Conservation (phyloP, 768 basidiomycete species). For the Solioccasus polychromus region DNA sequence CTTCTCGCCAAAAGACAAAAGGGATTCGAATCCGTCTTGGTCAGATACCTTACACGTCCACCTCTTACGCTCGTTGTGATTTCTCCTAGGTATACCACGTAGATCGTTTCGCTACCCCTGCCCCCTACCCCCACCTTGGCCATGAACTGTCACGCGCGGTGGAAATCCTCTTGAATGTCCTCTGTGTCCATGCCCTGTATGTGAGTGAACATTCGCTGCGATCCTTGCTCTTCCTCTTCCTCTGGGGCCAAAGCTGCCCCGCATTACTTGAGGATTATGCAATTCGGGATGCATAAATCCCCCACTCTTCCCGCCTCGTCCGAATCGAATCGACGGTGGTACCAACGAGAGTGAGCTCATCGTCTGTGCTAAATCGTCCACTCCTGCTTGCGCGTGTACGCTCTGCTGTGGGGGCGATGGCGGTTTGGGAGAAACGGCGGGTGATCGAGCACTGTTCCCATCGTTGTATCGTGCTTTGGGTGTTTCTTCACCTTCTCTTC, state of each 20-base stretch:
- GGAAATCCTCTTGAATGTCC: constrained; percentile 8
- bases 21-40: background rate
- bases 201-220: constrained; percentile 17
- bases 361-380: constrained; percentile 50
- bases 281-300: constrained; percentile 43
- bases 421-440: constrained; percentile 16
- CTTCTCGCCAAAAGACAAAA: background rate
- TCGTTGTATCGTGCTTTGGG: constrained; percentile 24
- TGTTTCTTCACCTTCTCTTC: constrained; percentile 24
- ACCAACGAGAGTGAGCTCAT: constrained; percentile 55
- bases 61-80: background rate
- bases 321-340: constrained; percentile 69
- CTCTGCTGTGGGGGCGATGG: constrained; percentile 22
- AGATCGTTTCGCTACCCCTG: constrained; percentile 5
- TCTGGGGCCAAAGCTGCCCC: constrained; percentile 28
- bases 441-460: constrained; percentile 16
- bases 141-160: constrained; percentile 11
- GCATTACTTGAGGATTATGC: constrained; percentile 31
- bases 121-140: constrained; percentile 6
- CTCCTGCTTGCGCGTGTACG: constrained; percentile 14
- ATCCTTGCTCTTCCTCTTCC: constrained; percentile 33
- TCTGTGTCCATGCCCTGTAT: constrained; percentile 11
- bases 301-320: constrained; percentile 60
- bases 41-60: background rate
- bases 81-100: background rate